Base-by-base conservation (phyloP, 164 flowering plant genomes). In the Chimonanthus salicifolius region DNA sequence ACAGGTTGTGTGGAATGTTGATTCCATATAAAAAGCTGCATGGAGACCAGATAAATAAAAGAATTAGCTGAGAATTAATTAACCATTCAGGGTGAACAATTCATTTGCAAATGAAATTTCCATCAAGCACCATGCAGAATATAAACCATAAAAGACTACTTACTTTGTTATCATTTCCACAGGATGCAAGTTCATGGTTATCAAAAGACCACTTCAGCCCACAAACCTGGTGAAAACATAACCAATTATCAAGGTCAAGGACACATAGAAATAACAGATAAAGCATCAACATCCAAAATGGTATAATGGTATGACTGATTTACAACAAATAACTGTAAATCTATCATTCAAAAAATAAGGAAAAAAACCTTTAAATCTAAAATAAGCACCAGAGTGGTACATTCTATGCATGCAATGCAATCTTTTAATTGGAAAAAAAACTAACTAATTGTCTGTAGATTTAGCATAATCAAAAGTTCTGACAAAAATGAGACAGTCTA, bases 171-270 rank as follows among this genome's bases (percentile, higher is more conserved):
- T 96, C 99, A 81, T 96, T 96, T 76, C 98, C 99, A 4, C 99
- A 98, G 6, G 99, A 96, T 73, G 99, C 99, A 72, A 96, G 80
- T 83, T 96, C 93, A 51, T 96, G 95, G 74, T 90, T 94, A 78
- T 96, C 99, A 79, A 88, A 91, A 49, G 99, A 94, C 99, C 99
- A 96, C 79, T 94, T 96, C 76, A 96, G 82, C 49, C 99, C 99
- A 82, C 99, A 96, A 73, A 95, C 94, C 99, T 94, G 72, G 18
- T 15, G 76, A 43, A 16, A 44, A 43, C 20, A 68, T 4, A 64
- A 44, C 68, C 65, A 46, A 5, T 1, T 47, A 47, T 68, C 70
- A 68, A 48, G n/a, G 70, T 33, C 50, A 68, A n/a, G 70, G 13
- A 63, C 18, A 13, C 9, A 48, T 66, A 66, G 69, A 44, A 68